Base-by-base conservation (phyloP, 768 basidiomycete genomes). In the Tulasnella sp. region DNA sequence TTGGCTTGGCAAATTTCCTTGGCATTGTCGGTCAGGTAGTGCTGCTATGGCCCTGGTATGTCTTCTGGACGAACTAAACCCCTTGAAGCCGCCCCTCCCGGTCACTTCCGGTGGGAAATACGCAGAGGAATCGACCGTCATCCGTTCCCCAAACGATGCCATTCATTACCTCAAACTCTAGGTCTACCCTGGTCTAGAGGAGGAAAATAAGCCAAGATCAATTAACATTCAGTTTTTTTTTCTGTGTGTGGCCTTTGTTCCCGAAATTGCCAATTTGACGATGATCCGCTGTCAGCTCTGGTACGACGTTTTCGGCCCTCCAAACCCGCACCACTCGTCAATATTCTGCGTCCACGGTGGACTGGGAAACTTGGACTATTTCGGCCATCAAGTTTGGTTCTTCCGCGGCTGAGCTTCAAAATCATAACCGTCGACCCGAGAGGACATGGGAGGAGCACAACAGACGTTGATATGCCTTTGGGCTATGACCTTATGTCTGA, bases 401-500 rank as follows among this genome's bases (percentile, higher is more conserved):
- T 42, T 50, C 37, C 12, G 9, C 3, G 58, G 24, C 31, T 34
- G 64, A 31, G 34, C 16, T 54, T 44, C 76, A 58, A 76, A 34
- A 4, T 77, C 22, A 31, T 75, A 7, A 75, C 54, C 2, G 54
- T 77, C 14, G 76, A 77, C 41, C 60, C 76, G 48, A 48, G 76
- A n/a, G 76, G 76, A 22, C n/a, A n/a, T n/a, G n/a, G 76, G 16
- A 77, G 76, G 31, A 77, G 76, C 24, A 34, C 46, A 28, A 54
- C 46, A 2, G 76, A 77, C 58, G 34, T 50, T 48, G 24, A 54
- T 11, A 41, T 48, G 8, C 76, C 76, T 3, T 54, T 77, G 31
- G 20, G 76, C 22, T 77, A 77, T 50, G 76, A 77, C 58, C 37
- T 77, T 18, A 77, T 77, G 76, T 54, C 76, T 22, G 28, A 50